Evolutionary conservation across 257 asterid species (phyloP), one percentile per base, ranked within the genome.

Genomic region (Salvia splendens): DNA sequence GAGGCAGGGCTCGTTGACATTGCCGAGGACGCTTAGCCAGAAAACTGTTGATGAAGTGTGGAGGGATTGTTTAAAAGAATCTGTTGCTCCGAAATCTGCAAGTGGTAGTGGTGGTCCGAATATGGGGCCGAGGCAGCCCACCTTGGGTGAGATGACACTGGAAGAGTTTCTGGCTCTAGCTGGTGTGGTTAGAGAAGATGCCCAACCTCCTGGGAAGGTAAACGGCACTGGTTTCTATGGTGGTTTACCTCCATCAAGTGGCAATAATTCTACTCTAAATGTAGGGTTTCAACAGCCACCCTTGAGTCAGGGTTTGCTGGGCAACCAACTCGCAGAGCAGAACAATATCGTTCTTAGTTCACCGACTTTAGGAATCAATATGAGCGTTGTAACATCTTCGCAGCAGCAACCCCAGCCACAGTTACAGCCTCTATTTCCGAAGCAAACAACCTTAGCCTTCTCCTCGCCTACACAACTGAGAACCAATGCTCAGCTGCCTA

Each of bases 11-110:
- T 92, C 96, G 61, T 71, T 92, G 24, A 85, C 95, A n/a, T 76
- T 92, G 70, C 98, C 98, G 1, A 76, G 98, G 12, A 89, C 96
- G 1, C 83, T 92, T 62, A 87, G 95, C 74, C 95, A 80, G 80
- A 89, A 76, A 74, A 87, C 95, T 3, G 98, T 92, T 30, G 98
- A 89, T 72, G 96, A 87, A 54, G 95, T 89, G 50, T 92, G 95
- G 96, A 87, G 78, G 76, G 95, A 87, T 55, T 81, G 87, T 43
- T 68, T 81, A 24, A 87, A 80, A 69, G 95, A 87, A 67, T 76
- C 76, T 45, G 56, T 61, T 12, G 79, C 80, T 16, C 64, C 67
- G 24, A 78, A 82, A 24, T 83, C 82, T 57, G 86, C 66, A 62
- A 80, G 36, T 49, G 63, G 41, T 54, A 41, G 46, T 20, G 90